These are phyloP conservation scores for Quercus cerris DNA, from an alignment of 306 rosid species.

Conservation along the genomic window DNA sequence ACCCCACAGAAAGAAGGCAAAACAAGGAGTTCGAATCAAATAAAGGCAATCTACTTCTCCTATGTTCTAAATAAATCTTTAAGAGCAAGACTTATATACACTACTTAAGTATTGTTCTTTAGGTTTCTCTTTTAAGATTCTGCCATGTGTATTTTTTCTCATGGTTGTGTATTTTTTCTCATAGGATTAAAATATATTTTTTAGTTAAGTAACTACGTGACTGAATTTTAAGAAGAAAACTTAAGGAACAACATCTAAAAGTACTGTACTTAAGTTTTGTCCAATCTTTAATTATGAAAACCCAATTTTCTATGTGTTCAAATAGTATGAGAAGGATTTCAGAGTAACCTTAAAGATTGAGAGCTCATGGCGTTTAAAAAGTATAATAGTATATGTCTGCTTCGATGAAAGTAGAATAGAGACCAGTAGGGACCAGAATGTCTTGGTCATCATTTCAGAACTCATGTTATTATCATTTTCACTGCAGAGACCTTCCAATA, in stretches of 20 bases:
- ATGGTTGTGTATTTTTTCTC: too few relatives aligned
- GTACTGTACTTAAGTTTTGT: accelerated
- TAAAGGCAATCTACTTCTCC: background rate
- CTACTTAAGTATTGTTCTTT: accelerated
- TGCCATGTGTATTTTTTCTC: too few relatives aligned
- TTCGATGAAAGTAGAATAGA: background rate
- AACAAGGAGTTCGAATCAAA: too few relatives aligned
- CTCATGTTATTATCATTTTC: too few relatives aligned
- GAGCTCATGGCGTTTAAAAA: too few relatives aligned
- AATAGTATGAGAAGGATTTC: background rate
- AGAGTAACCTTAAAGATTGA: background rate
- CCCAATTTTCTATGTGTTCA: background rate
- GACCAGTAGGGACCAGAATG: too few relatives aligned
- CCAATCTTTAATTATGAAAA: background rate
- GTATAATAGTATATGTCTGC: background rate
- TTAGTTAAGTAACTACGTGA: too few relatives aligned
- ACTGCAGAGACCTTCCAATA: too few relatives aligned
- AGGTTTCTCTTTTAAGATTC: accelerated
- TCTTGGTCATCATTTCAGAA: too few relatives aligned
- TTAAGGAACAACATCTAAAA: accelerated
- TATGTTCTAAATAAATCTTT: background rate
- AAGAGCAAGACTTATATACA: background rate
- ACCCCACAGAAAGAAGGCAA: background rate
- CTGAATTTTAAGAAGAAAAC: too few relatives aligned
- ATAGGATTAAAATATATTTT: too few relatives aligned